A percentile compares a stretch with the other conserved stretches of the same genome.
Evolutionary conservation across 83 land plant genomes (phyloP).

Genomic region (Isoetes engelmannii): DNA sequence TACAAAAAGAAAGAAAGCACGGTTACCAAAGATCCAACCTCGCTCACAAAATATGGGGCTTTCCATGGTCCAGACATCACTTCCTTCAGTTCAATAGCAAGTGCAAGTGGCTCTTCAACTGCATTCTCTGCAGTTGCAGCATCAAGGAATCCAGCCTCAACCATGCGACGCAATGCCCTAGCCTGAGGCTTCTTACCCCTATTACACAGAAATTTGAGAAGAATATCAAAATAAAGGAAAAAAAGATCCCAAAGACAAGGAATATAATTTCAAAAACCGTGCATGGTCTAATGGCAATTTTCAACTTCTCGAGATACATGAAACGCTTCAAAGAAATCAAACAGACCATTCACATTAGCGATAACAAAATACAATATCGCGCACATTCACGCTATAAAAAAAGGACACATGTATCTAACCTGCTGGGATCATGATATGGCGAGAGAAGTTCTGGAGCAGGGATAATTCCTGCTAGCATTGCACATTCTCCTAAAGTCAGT

Average conservation of each 20-base stretch:
- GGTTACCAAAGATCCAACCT: constrained; percentile 19
- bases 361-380: no score
- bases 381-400: background rate
- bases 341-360: no score
- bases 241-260: no score
- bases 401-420: constrained; percentile 19
- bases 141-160: constrained; percentile 54
- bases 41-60: constrained; percentile 42
- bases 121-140: constrained; percentile 37
- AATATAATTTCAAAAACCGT: no score
- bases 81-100: constrained; percentile 17
- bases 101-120: constrained; percentile 35
- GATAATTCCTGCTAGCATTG: constrained; percentile 65
- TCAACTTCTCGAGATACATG: no score
- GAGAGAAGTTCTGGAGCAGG: constrained; percentile 66
- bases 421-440: constrained; percentile 52
- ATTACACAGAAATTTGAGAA: background rate
- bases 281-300: no score
- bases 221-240: background rate
- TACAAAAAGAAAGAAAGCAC: background rate
- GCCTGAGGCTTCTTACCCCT: constrained; percentile 59
- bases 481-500: constrained; percentile 58
- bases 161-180: constrained; percentile 56
- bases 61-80: constrained; percentile 28
- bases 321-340: no score